These are phyloP conservation scores for Eudorina sp. DNA, from an alignment of 139 green algal species.

Conservation along the genomic window DNA sequence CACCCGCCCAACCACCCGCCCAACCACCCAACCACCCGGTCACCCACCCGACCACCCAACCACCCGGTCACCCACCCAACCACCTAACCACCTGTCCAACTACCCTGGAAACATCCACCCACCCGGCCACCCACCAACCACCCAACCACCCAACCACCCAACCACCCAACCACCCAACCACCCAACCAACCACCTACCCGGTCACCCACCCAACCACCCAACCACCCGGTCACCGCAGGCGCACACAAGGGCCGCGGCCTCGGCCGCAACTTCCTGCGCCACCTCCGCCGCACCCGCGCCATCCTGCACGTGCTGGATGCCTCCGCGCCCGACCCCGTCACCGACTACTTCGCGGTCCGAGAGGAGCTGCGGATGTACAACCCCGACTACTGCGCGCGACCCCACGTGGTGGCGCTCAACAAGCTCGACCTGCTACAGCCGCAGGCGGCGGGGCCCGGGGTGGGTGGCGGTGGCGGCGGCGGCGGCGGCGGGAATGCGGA, in stretches of 20 bases:
- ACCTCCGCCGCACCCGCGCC: conserved; percentile 81
- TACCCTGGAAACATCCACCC: no score
- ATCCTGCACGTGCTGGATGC: conserved; percentile 90
- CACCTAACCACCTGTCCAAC: no score
- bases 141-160: no score
- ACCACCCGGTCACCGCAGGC: conserved; percentile 46
- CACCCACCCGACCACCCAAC: no score
- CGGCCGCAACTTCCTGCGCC: conserved; percentile 90
- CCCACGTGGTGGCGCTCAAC: conserved; percentile 88
- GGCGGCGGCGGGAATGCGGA: no score
- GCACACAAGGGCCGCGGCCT: conserved; percentile 82
- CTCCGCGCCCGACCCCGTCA: conserved; percentile 70
- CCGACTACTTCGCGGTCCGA: conserved; percentile 79
- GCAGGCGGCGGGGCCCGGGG: neutral
- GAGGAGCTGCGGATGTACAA: conserved; percentile 96
- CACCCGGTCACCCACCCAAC: no score
- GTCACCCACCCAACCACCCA: no score
- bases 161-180: no score
- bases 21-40: no score
- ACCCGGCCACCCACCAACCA: no score
- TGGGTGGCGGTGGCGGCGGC: neutral
- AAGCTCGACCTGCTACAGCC: conserved; percentile 82
- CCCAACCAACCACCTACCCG: no score
- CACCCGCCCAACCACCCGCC: no score
- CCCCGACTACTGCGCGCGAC: conserved; percentile 83